A percentile compares a stretch with the other conserved stretches of the same genome.
Evolutionary conservation across 108 stramenopile species (phyloP).

Genomic region (Aurantiochytrium sp.): DNA sequence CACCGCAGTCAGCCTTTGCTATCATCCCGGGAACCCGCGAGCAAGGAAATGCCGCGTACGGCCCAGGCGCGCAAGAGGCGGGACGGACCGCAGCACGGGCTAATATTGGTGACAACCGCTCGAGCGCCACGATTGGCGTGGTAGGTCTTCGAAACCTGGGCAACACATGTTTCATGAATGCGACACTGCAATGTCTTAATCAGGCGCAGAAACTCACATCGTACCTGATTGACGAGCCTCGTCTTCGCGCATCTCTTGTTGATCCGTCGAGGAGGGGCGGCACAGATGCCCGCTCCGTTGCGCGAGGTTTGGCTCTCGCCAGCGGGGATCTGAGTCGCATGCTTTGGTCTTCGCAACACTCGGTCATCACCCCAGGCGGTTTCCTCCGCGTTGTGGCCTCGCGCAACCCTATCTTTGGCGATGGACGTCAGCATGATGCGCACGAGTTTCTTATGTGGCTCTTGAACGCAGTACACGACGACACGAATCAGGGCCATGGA

Average conservation of each 20-base stretch:
- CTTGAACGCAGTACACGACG: neutral
- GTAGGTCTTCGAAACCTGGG: constrained; percentile 91
- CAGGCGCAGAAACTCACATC: constrained; percentile 71
- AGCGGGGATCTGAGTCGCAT: neutral
- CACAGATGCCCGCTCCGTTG: too few species aligned
- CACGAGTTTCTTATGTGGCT: constrained; percentile 5
- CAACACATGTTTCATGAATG: constrained; percentile 96
- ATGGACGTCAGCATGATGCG: neutral
- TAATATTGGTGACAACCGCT: neutral
- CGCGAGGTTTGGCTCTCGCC: neutral
- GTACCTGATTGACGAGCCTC: constrained; percentile 62
- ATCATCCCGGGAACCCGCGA: neutral
- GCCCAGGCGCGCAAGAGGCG: neutral
- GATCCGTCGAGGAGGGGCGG: too few species aligned
- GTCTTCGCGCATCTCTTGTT: neutral
- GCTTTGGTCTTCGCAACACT: neutral
- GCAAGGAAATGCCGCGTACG: neutral
- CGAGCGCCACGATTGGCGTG: constrained; percentile 40
- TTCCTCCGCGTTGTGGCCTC: neutral
- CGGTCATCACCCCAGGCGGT: neutral
- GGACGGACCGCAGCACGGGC: neutral
- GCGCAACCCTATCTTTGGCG: neutral
- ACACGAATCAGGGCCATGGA: neutral
- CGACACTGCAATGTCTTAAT: constrained; percentile 80
- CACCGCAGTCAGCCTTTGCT: neutral